These are phyloP conservation scores for Kazachstania taianensis DNA, from an alignment of 805 yeast genomes.

Conservation along the genomic window DNA sequence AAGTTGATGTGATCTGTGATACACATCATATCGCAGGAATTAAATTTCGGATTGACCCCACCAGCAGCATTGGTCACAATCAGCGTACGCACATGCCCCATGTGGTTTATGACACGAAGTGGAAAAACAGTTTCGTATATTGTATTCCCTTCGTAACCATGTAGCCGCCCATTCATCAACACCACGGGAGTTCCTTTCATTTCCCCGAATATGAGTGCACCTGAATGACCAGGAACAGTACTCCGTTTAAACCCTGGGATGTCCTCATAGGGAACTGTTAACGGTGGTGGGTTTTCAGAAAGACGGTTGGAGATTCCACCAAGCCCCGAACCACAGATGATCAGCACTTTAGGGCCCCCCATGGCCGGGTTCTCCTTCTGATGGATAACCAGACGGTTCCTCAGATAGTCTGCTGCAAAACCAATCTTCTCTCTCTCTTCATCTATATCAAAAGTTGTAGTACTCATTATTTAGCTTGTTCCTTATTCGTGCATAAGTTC, in stretches of 20 bases:
- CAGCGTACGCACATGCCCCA: slow-evolving; percentile 48
- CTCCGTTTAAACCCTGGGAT: slow-evolving; percentile 77
- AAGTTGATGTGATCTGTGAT: slow-evolving; percentile 80
- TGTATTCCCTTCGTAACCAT: slow-evolving; percentile 86
- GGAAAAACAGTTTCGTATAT: slow-evolving; percentile 79
- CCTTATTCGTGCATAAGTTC: no score
- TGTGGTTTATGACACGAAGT: slow-evolving; percentile 55
- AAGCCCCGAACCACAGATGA: slow-evolving; percentile 91
- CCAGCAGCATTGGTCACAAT: slow-evolving; percentile 97
- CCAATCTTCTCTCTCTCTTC: slow-evolving; percentile 3
- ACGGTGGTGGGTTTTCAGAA: slow-evolving; percentile 27
- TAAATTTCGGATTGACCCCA: slow-evolving; percentile 56
- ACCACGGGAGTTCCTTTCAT: slow-evolving; percentile 71
- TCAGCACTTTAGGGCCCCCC: slow-evolving; percentile 49
- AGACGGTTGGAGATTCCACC: slow-evolving; percentile 66
- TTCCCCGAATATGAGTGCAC: slow-evolving; percentile 67
- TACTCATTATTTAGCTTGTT: no score
- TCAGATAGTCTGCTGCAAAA: slow-evolving; percentile 4
- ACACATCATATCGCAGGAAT: slow-evolving; percentile 86
- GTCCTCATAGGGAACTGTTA: slow-evolving; percentile 48
- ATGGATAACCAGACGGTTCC: neutral
- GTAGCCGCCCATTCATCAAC: slow-evolving; percentile 90
- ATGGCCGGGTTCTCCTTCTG: neutral
- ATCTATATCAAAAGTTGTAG: slow-evolving; percentile 7
- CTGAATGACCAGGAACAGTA: slow-evolving; percentile 87